These are phyloP conservation scores for Ogataea chonburiensis DNA, from an alignment of 805 yeast genomes.

Conservation along the genomic window DNA sequence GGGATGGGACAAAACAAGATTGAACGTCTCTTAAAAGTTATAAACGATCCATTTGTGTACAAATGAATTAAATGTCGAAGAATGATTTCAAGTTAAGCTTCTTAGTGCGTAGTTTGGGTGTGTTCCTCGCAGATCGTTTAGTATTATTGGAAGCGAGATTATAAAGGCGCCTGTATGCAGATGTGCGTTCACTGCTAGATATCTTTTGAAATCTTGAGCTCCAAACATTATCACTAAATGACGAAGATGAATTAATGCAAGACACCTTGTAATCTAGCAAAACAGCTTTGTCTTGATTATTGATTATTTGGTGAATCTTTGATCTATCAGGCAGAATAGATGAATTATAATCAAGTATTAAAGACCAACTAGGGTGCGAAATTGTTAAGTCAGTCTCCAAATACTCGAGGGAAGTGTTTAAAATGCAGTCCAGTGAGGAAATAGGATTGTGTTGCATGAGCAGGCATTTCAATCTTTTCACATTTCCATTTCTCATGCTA, in stretches of 20 bases:
- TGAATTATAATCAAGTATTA: background rate
- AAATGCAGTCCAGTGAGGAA: conserved; percentile 8
- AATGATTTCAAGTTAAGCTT: conserved; percentile 17
- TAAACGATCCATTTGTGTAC: conserved; percentile 51
- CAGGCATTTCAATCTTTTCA: conserved; percentile 19
- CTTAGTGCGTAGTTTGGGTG: conserved; percentile 9
- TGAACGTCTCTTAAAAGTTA: conserved; percentile 38
- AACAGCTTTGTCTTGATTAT: background rate
- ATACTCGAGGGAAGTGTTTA: conserved; percentile 4
- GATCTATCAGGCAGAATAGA: conserved; percentile 5
- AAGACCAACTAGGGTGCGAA: conserved; percentile 1
- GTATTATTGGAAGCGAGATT: too few relatives aligned
- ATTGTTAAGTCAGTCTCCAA: conserved; percentile 3
- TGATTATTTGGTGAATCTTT: conserved; percentile 1
- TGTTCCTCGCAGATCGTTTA: background rate
- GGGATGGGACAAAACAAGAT: conserved; percentile 52
- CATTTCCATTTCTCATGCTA: conserved; percentile 28
- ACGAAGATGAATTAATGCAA: background rate
- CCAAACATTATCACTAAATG: too few relatives aligned
- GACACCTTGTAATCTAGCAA: conserved; percentile 15
- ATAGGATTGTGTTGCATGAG: conserved; percentile 17
- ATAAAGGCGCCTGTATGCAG: background rate
- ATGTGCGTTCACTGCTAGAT: background rate
- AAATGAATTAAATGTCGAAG: conserved; percentile 34
- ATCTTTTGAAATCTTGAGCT: conserved; percentile 9